Base-by-base conservation (phyloP, 164 flowering plant genomes). In the Akebia trifoliata region DNA sequence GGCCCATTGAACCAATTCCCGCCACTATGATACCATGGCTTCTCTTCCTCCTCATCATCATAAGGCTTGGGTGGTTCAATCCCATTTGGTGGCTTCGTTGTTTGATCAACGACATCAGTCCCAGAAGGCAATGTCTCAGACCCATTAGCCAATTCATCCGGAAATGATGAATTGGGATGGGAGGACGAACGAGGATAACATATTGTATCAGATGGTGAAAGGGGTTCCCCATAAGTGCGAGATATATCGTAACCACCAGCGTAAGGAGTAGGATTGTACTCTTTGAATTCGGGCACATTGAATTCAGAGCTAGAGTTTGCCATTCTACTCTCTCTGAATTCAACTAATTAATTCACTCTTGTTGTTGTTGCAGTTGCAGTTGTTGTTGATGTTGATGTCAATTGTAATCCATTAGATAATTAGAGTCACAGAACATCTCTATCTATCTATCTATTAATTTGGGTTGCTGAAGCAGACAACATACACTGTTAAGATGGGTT, bases 221-320 rank as follows among this genome's bases (percentile, higher is more conserved):
- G 86, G 21, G 97, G 85, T 34, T 72, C 67, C 18, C 97, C 97
- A 42, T 87, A 90, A 4, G 81, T 73, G 20, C 24, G 40, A 49
- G 61, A 51, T 3, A 50, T 48, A 65, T 90, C 84, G 52, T 72
- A 90, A 4, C 97, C 97, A 52, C 97, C 95, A 25, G 48, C 77
- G 52, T 82, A 90, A 31, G 95, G 94, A 6, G 87, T 82, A 6
- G 87, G 85, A 66, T 90, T 82, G 45, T 79, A 84, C n/a, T 84
- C 87, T 4, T 61, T 69, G 38, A 71, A 79, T 0, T 74, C 80
- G 14, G 73, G 62, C 40, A 53, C 76, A n/a, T 65, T 54, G 42
- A 68, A 69, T 4, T 71, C 76, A 2, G 56, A 21, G 10, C 11
- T 29, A 40, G 72, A 60, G 53, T 65, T 48, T 25, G 80, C 43